A percentile compares a stretch with the other conserved stretches of the same genome.
Conservation (phyloP, 345 rosid species). For the Euphorbia peplus region DNA sequence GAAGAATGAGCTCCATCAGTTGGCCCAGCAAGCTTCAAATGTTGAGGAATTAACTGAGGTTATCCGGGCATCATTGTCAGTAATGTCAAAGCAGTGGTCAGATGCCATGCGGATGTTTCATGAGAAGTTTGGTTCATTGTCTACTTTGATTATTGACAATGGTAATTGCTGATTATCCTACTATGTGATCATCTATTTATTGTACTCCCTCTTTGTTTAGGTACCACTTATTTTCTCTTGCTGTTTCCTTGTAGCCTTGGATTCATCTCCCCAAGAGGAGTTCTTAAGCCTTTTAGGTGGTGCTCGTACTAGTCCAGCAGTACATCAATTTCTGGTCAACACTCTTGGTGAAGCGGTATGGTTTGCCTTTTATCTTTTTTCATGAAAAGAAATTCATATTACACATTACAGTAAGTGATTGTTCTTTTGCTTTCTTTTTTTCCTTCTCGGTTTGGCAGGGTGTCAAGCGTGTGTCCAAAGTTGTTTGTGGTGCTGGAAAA, state of each 20-base stretch:
- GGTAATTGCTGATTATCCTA: constrained; percentile 46
- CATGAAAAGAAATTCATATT: constrained; percentile 12
- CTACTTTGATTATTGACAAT: constrained; percentile 61
- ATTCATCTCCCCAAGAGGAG: constrained; percentile 91
- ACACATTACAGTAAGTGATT: constrained; percentile 15
- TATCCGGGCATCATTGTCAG: constrained; percentile 61
- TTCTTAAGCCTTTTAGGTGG: constrained; percentile 89
- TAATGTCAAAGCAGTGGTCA: constrained; percentile 82
- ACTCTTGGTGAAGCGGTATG: constrained; percentile 83
- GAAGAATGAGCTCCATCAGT: constrained; percentile 91
- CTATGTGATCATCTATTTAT: constrained; percentile 7
- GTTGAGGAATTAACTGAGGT: constrained; percentile 85
- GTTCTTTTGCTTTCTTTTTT: not conserved
- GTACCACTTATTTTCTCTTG: constrained; percentile 15
- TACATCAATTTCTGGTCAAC: constrained; percentile 87
- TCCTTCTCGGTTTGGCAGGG: constrained; percentile 46
- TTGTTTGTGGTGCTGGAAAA: constrained; percentile 83
- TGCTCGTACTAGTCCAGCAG: constrained; percentile 82
- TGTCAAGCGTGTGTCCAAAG: constrained; percentile 79
- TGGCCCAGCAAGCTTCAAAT: constrained; percentile 87
- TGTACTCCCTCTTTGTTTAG: constrained; percentile 11
- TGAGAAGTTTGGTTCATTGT: constrained; percentile 74
- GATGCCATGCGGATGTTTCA: constrained; percentile 76
- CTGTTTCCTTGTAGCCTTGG: constrained; percentile 51
- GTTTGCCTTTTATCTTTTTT: constrained; percentile 14